These are phyloP conservation scores for Trichocladium uniseriatum DNA, from an alignment of 495 filamentous ascomycete genomes.

Conservation along the genomic window DNA sequence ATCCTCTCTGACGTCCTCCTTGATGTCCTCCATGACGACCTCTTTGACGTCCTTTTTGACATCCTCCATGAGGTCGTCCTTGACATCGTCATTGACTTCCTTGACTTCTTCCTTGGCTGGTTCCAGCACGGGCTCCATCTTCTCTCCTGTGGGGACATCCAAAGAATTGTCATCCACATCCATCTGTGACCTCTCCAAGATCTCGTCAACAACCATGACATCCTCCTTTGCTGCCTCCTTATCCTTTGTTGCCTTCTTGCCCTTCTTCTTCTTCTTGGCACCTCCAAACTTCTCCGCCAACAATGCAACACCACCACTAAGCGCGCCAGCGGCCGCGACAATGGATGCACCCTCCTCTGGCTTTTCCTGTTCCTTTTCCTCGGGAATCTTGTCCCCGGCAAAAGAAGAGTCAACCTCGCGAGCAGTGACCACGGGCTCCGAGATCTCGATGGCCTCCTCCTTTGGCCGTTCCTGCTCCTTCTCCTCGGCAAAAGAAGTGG, in stretches of 20 bases:
- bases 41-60: neutral
- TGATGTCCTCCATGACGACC: no score
- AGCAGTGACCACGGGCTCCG: conserved; percentile 9
- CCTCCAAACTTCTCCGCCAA: conserved; percentile 22
- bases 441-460: neutral
- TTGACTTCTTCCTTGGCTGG: no score
- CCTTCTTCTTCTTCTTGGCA: conserved; percentile 10
- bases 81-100: no score
- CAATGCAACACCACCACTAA: conserved; percentile 21
- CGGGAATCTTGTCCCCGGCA: neutral
- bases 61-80: no score
- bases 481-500: no score
- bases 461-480: conserved; percentile 4
- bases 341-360: conserved; percentile 12
- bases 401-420: conserved; percentile 4
- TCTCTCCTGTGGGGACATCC: neutral
- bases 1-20: no score
- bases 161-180: neutral
- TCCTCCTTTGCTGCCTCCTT: neutral
- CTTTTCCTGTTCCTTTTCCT: neutral
- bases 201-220: neutral
- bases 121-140: neutral
- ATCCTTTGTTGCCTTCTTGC: neutral
- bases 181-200: conserved; percentile 2
- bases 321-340: conserved; percentile 15